Percentiles rank a stretch among this genome's conserved stretches.
Conservation (phyloP, 306 rosid genomes). For the Myrica gale region DNA sequence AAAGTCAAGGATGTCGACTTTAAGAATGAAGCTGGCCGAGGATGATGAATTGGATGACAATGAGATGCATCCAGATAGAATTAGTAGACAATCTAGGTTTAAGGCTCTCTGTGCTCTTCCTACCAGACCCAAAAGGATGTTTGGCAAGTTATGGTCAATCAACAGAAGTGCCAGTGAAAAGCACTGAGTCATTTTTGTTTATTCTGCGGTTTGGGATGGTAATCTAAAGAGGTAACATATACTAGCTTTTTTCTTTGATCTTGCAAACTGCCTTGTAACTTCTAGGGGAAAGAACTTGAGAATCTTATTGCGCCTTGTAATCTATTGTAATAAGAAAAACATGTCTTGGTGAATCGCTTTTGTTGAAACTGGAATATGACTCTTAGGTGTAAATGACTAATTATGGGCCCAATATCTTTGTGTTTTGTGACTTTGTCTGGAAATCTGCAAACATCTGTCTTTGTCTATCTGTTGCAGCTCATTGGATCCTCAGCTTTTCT, state of each 20-base stretch:
- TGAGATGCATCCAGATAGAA: slow-evolving; percentile 45
- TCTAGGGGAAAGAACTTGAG: slow-evolving; percentile 51
- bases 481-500: slow-evolving; percentile 37
- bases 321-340: slow-evolving; percentile 57
- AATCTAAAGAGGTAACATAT: slow-evolving; percentile 49
- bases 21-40: slow-evolving; percentile 91
- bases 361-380: slow-evolving; percentile 39
- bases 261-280: slow-evolving; percentile 45
- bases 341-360: slow-evolving; percentile 43
- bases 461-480: slow-evolving; percentile 44
- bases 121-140: slow-evolving; percentile 75
- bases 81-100: slow-evolving; percentile 56
- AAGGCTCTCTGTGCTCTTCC: slow-evolving; percentile 72
- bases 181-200: slow-evolving; percentile 57
- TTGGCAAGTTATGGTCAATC: slow-evolving; percentile 83
- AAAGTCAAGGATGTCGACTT: slow-evolving; percentile 70
- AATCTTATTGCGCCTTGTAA: slow-evolving; percentile 69
- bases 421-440: slow-evolving; percentile 53
- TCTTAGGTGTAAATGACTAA: slow-evolving; percentile 61
- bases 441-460: slow-evolving; percentile 52
- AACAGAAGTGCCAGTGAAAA: slow-evolving; percentile 68
- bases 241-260: slow-evolving; percentile 36
- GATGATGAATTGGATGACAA: slow-evolving; percentile 68
- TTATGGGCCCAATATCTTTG: slow-evolving; percentile 56
- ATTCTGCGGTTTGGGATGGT: slow-evolving; percentile 34